These are phyloP conservation scores for Backusella circina DNA, from an alignment of 192 early-diverging fungal species.

Conservation along the genomic window DNA sequence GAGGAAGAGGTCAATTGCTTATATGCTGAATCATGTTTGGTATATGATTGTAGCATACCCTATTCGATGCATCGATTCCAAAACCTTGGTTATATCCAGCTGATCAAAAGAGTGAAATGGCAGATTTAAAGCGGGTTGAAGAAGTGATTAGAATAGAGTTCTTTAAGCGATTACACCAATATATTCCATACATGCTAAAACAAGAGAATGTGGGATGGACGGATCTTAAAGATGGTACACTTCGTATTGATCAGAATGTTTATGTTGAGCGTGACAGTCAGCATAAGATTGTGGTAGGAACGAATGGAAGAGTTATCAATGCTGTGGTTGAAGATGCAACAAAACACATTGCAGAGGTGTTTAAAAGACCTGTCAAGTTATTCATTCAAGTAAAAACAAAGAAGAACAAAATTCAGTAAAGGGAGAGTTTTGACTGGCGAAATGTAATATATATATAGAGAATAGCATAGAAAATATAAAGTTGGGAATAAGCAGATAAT, in stretches of 20 bases:
- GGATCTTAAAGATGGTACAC: constrained; percentile 31
- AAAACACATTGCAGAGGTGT: constrained; percentile 30
- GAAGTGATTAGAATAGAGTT: constrained; percentile 58
- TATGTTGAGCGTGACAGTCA: constrained; percentile 47
- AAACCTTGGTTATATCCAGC: constrained; percentile 49
- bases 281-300: constrained; percentile 55
- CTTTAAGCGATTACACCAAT: constrained; percentile 43
- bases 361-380: constrained; percentile 42
- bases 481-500: too few relatives aligned
- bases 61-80: constrained; percentile 33
- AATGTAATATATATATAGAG: background rate
- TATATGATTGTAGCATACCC: constrained; percentile 13
- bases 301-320: constrained; percentile 41
- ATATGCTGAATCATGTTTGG: too few relatives aligned
- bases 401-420: constrained; percentile 16
- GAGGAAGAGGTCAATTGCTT: background rate
- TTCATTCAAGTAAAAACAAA: constrained; percentile 50
- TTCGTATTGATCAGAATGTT: constrained; percentile 55
- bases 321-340: constrained; percentile 35
- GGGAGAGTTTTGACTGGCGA: background rate
- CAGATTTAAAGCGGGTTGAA: constrained; percentile 51
- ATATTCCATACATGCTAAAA: constrained; percentile 53
- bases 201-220: constrained; percentile 58
- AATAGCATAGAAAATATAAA: too few relatives aligned
- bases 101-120: constrained; percentile 45